Conservation (phyloP, 1,284 basidiomycete species). For the Trichosporon inkin region DNA sequence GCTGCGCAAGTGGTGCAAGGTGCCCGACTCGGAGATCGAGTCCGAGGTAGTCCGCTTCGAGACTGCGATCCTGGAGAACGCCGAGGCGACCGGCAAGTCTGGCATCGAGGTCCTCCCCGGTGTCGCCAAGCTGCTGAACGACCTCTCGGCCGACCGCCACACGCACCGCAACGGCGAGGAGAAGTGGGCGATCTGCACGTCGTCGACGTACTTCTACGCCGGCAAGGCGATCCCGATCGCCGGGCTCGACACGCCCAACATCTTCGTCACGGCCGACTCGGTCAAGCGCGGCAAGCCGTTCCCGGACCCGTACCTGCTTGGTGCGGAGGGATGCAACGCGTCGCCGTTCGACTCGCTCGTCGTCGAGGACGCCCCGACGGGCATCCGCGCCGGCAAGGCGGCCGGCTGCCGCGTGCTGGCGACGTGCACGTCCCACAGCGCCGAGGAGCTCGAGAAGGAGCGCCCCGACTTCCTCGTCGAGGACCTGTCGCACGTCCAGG, state of each 20-base stretch:
- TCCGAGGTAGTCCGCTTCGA: conserved; percentile 49
- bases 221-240: conserved; percentile 50
- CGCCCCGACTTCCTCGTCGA: conserved; percentile 52
- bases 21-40: conserved; percentile 44
- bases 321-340: conserved; percentile 48
- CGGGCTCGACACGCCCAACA: conserved; percentile 47
- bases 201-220: conserved; percentile 50
- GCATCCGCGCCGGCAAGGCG: conserved; percentile 51
- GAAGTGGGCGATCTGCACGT: conserved; percentile 50
- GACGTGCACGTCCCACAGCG: conserved; percentile 51
- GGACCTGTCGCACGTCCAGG: conserved; percentile 48
- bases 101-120: conserved; percentile 51
- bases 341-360: conserved; percentile 50
- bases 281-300: conserved; percentile 53
- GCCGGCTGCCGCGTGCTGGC: conserved; percentile 52
- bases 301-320: conserved; percentile 54
- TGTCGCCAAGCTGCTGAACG: conserved; percentile 43
- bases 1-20: conserved; percentile 48
- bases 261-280: conserved; percentile 52
- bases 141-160: conserved; percentile 38
- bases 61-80: conserved; percentile 47
- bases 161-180: conserved; percentile 40
- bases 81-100: conserved; percentile 41
- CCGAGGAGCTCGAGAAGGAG: conserved; percentile 49
- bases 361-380: conserved; percentile 53